Base-by-base conservation (phyloP, 1,284 basidiomycete species). In the Pseudozyma thailandica region DNA sequence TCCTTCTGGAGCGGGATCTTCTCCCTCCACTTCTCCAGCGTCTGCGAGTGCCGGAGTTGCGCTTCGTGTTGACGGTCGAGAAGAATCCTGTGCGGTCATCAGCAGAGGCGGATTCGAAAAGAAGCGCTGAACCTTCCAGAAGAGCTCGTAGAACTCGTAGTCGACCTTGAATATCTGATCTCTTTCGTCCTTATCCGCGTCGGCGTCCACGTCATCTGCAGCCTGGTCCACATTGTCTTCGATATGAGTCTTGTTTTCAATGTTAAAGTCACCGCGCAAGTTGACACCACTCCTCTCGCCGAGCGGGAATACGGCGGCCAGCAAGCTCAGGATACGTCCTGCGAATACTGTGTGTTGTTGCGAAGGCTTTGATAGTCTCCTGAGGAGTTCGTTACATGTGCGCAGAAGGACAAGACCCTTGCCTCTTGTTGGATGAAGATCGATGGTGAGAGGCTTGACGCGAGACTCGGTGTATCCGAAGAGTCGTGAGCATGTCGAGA, bases 281-380 rank as follows among this genome's bases (percentile, higher is more conserved):
- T 95, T 95, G 43, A 95, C 92, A 33, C 93, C 92, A 81, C 92
- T 93, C 45, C 92, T 86, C 82, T 95, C 93, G 2, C 91, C 90
- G 9, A 95, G 84, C 4, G 92, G 91, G 78, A 94, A 94, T 1
- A 93, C 91, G 1, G 87, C 88, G 63, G 90, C 91, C 45, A 95
- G 84, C 81, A 94, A 92, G 1, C 90, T 91, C 76, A 94, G 85
- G 77, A 95, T 93, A 1, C 92, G 87, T 2, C 93, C 93, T 69
- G 91, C 92, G 80, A 95, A 92, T 73, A 91, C 88, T 3, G 92
- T 92, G 50, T 84, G 80, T 33, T 89, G 89, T 9, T 88, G 86
- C 49, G 91, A 92, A 78, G 89, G 91, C 83, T 92, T 92, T 25
- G 91, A 92, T 13, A 94, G 85, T 1, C 93, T 88, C 16, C 92